Conservation (phyloP, 169 alveolate species). For the Eimeria sp. region DNA sequence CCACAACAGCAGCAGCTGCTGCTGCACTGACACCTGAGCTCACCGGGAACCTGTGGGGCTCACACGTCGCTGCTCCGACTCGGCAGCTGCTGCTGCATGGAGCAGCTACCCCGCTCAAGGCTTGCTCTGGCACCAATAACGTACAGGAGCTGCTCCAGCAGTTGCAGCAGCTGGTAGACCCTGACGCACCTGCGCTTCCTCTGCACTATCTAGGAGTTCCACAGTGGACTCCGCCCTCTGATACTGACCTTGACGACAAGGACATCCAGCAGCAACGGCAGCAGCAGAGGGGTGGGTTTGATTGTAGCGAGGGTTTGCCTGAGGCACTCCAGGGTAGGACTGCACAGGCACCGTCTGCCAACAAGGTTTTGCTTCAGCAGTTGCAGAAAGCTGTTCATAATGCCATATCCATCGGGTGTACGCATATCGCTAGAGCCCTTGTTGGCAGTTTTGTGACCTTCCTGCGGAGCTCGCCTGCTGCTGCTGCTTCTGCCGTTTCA, state of each 20-base stretch:
- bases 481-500: background rate
- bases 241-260: background rate
- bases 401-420: constrained; percentile 41
- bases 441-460: constrained; percentile 10
- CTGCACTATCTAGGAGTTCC: constrained; percentile 56
- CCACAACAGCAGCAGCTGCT: constrained; percentile 70
- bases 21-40: constrained; percentile 72
- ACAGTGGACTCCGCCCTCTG: constrained; percentile 28
- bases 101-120: background rate
- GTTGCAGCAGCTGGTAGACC: constrained; percentile 55
- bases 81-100: constrained; percentile 74
- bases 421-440: constrained; percentile 28
- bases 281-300: constrained; percentile 10
- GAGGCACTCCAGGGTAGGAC: constrained; percentile 6
- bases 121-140: constrained; percentile 32
- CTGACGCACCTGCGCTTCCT: constrained; percentile 57
- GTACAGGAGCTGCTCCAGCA: constrained; percentile 63
- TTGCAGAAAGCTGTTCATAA: constrained; percentile 55
- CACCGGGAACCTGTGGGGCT: constrained; percentile 35
- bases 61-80: background rate
- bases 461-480: constrained; percentile 17
- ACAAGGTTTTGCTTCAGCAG: constrained; percentile 26
- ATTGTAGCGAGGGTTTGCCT: background rate
- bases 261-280: constrained; percentile 61
- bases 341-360: background rate